Percentiles rank a stretch among this genome's conserved stretches.
phyloP scores from a whole-genome alignment of 305 asterid genomes.

The Ilex paraguariensis region DNA sequence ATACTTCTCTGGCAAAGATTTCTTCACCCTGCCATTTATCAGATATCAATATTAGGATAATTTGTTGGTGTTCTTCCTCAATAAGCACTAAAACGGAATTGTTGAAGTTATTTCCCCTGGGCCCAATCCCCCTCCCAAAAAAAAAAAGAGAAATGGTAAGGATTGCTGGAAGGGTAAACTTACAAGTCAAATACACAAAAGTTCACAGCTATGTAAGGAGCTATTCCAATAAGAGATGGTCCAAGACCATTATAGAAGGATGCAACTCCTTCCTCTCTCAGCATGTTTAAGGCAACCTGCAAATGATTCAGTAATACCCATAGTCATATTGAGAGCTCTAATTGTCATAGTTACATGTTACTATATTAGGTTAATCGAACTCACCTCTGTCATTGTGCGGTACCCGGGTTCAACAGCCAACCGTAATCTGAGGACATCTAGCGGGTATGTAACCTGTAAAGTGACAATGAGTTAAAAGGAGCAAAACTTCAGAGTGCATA shows the following conservation, averaged over 20 bases:
- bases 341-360: constrained; percentile 2
- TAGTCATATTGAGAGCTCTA: constrained; percentile 8
- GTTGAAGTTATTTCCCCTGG: no score
- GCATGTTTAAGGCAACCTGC: constrained; percentile 84
- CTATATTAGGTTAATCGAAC: constrained; percentile 5
- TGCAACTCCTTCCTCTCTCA: constrained; percentile 83
- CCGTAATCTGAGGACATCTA: constrained; percentile 86
- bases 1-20: constrained; percentile 76
- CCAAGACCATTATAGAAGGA: constrained; percentile 87
- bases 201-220: constrained; percentile 92
- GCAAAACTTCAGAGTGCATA: constrained; percentile 10
- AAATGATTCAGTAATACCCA: constrained; percentile 17
- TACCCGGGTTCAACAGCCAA: constrained; percentile 89
- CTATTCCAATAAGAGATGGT: constrained; percentile 91
- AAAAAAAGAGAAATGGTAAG: background rate
- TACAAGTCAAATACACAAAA: constrained; percentile 97
- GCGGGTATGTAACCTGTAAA: constrained; percentile 76
- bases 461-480: constrained; percentile 10
- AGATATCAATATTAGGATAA: background rate
- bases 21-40: constrained; percentile 70
- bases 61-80: no score
- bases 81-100: background rate
- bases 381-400: constrained; percentile 84
- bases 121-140: no score
- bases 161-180: constrained; percentile 37